Conservation (phyloP, 2,329 filamentous ascomycete species). For the Colletotrichum theobromicola region DNA sequence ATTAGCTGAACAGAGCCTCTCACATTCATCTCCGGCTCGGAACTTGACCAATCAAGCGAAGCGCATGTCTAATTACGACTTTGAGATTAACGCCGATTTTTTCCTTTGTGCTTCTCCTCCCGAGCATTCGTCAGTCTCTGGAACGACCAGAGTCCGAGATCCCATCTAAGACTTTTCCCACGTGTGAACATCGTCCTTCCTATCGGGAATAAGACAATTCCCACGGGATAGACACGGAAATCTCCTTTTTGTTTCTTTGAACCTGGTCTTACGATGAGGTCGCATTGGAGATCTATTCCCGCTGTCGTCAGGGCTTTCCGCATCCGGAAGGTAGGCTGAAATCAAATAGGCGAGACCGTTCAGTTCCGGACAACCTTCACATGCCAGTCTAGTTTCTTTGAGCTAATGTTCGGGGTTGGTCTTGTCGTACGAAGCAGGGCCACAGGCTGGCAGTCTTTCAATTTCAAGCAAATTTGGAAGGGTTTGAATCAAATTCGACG, state of each 20-base stretch:
- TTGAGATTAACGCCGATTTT: not conserved
- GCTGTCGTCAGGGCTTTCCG: not conserved
- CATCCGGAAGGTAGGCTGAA: not conserved
- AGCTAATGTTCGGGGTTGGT: not conserved
- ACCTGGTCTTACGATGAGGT: not conserved
- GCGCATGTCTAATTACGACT: not conserved
- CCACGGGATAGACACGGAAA: not conserved
- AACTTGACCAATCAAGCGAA: not conserved
- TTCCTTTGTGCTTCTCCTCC: not conserved
- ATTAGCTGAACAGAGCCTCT: accelerated
- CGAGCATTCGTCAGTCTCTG: not conserved
- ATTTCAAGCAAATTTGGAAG: not conserved
- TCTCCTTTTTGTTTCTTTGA: not conserved
- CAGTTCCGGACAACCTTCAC: not conserved
- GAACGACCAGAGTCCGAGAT: not conserved
- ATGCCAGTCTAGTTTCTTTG: not conserved
- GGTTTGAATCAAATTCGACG: not conserved
- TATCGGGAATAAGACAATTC: not conserved
- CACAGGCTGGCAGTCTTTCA: accelerated
- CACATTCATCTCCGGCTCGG: not conserved
- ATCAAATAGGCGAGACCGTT: not conserved
- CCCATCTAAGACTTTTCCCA: not conserved
- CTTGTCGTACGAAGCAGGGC: accelerated
- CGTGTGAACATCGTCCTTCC: not conserved
- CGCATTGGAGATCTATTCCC: not conserved